Percentiles rank a stretch among this genome's conserved stretches.
phyloP scores from a whole-genome alignment of 1,284 basidiomycete species.

The Ustilago bromivora region DNA sequence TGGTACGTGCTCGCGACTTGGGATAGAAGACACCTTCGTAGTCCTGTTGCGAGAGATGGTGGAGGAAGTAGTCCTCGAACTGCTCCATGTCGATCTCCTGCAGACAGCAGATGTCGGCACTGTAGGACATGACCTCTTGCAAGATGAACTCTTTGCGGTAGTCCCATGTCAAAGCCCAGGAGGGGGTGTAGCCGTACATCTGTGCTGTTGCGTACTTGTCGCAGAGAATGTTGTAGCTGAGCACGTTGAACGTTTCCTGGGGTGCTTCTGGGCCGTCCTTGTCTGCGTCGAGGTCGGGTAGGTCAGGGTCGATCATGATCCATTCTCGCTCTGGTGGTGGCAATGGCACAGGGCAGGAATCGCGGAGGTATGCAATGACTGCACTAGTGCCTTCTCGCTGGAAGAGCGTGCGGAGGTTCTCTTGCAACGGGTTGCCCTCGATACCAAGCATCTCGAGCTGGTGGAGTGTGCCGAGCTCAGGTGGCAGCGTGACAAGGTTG shows the following conservation, averaged over 20 bases:
- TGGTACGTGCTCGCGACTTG: constrained; percentile 93
- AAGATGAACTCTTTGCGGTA: constrained; percentile 93
- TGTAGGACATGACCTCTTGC: constrained; percentile 84
- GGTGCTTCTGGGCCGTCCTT: constrained; percentile 56
- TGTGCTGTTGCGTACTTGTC: constrained; percentile 88
- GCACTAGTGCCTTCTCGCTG: constrained; percentile 93
- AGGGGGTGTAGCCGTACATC: constrained; percentile 95
- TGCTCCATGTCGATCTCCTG: constrained; percentile 91
- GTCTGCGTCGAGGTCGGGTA: constrained; percentile 72
- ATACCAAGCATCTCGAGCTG: constrained; percentile 93
- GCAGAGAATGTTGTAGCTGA: constrained; percentile 96
- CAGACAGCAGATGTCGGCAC: constrained; percentile 91
- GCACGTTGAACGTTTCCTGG: constrained; percentile 78
- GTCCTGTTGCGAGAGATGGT: constrained; percentile 79
- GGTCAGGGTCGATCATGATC: constrained; percentile 80
- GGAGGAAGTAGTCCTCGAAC: constrained; percentile 92
- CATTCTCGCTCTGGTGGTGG: constrained; percentile 87
- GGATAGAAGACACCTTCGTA: constrained; percentile 95
- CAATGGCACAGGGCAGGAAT: constrained; percentile 83
- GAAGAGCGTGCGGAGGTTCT: constrained; percentile 80
- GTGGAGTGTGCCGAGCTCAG: constrained; percentile 89
- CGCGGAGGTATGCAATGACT: constrained; percentile 87
- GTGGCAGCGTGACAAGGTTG: constrained; percentile 83
- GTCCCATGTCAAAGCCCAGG: constrained; percentile 94
- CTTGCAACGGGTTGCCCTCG: constrained; percentile 93